Evolutionary conservation across 2,329 filamentous ascomycete genomes (phyloP), one percentile per base, ranked within the genome.

Genomic region (Ascosphaera aggregata): DNA sequence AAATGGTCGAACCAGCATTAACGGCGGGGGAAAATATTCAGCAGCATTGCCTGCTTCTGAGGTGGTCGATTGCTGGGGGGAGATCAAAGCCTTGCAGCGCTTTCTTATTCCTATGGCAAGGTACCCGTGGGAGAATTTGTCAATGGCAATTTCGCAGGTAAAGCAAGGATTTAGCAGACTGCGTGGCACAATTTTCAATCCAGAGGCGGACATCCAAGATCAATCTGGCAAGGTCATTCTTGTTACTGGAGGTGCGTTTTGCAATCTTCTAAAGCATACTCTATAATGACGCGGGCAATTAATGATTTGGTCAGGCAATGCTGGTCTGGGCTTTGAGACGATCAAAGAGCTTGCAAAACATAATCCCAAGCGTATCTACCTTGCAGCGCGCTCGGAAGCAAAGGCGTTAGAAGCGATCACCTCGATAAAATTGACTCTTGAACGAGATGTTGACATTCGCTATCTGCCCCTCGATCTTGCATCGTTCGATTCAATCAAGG

Each of bases 351-450:
- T 69, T 34, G 62, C 62, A n/a, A 56, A 54, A 41, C 67, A 71
- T 47, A 49, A 55, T 5, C 66, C 69, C 1, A 53, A 55, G 1
- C 61, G 67, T 41, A 64, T 73, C 43, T 71, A 66, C 53, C 60
- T 73, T 42, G 65, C 60, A 11, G 66, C 65, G 2, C 63, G 67
- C 36, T 63, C 55, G 16, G 53, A 53, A 38, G 45, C 49, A 34
- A 54, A 60, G 36, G 60, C 60, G 9, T 60, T 56, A 16, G 54
- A 59, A 5, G 56, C 60, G 7, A 62, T 69, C 34, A 51, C 61
- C 13, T 52, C 55, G 2, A 56, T 62, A 42, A 48, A 60, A 43
- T 39, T 51, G 1, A 45, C 49, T 17, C 46, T 54, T 18, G 22
- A 19, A 11, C 19, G 36, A 4, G 18, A 22, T 22, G 48, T 53